Evolutionary conservation across 1,284 basidiomycete genomes (phyloP).

Genomic region (Puccinia polysora): DNA sequence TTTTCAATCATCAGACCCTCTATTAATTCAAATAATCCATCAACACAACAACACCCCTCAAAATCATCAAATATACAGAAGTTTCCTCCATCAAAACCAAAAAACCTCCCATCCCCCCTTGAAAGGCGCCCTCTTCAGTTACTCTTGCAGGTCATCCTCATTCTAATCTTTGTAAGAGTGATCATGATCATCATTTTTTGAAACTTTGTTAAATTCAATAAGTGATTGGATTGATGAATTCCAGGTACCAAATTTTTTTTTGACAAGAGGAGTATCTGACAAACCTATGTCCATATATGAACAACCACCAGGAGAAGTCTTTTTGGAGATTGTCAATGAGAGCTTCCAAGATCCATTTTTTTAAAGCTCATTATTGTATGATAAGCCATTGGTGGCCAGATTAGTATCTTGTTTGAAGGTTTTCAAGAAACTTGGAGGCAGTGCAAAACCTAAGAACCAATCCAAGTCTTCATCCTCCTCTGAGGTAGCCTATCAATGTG

Average conservation of each 20-base stretch:
- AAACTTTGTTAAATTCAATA: neutral
- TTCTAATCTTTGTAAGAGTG: too few relatives aligned
- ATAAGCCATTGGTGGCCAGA: constrained; percentile 45
- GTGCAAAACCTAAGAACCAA: neutral
- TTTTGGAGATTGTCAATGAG: constrained; percentile 14
- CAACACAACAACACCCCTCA: too few relatives aligned
- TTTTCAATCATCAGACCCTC: too few relatives aligned
- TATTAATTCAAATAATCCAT: too few relatives aligned
- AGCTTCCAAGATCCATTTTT: neutral
- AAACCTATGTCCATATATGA: constrained; percentile 49
- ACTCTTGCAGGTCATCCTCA: too few relatives aligned
- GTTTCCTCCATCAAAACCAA: too few relatives aligned
- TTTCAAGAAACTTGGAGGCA: constrained; percentile 16
- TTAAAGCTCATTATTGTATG: neutral
- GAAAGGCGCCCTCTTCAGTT: too few relatives aligned
- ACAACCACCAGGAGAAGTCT: constrained; percentile 28
- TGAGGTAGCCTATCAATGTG: neutral
- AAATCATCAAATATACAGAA: too few relatives aligned
- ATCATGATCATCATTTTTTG: constrained; percentile 39
- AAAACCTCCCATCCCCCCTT: too few relatives aligned
- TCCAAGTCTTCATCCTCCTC: neutral
- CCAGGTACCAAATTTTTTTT: constrained; percentile 50
- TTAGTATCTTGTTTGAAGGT: constrained; percentile 50
- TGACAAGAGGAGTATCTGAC: constrained; percentile 51
- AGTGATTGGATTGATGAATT: neutral